A percentile compares a stretch with the other conserved stretches of the same genome.
These are phyloP conservation scores for Botrytis fabae DNA, from an alignment of 2,329 filamentous ascomycete genomes.

Conservation along the genomic window DNA sequence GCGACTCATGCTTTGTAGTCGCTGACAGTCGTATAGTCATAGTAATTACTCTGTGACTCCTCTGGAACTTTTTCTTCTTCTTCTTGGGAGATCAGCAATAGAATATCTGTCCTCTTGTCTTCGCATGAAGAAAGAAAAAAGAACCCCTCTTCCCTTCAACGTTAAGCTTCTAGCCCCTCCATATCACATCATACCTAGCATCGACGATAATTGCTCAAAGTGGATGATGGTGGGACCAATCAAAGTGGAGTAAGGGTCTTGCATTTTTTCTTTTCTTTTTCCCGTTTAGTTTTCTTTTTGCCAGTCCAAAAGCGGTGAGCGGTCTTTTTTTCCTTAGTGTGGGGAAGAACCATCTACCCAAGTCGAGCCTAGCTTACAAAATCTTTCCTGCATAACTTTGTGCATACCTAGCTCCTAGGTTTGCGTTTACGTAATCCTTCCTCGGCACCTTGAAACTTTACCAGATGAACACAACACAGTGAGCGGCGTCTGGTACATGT, in stretches of 20 bases:
- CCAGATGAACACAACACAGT: neutral
- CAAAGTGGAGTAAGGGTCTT: neutral
- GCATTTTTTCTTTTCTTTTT: slow-evolving; percentile 2
- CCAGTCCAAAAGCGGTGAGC: neutral
- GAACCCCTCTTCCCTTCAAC: slow-evolving; percentile 1
- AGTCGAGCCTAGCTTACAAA: neutral
- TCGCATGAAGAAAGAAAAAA: neutral
- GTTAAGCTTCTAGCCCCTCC: slow-evolving; percentile 10
- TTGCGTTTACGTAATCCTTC: neutral
- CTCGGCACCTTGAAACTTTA: neutral
- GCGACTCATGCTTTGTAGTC: neutral
- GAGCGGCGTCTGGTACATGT: neutral
- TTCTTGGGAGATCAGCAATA: neutral
- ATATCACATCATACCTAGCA: neutral
- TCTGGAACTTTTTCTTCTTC: neutral
- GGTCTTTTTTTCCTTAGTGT: neutral
- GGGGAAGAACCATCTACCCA: neutral
- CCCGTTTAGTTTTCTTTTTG: neutral
- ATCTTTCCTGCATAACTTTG: neutral
- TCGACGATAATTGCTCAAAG: neutral
- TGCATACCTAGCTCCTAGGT: neutral
- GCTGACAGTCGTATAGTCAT: neutral
- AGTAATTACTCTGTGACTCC: neutral
- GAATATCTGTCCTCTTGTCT: neutral
- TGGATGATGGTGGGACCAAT: neutral